These are phyloP conservation scores for Cryptococcus maquisensis DNA, from an alignment of 1,284 basidiomycete genomes.

Conservation along the genomic window DNA sequence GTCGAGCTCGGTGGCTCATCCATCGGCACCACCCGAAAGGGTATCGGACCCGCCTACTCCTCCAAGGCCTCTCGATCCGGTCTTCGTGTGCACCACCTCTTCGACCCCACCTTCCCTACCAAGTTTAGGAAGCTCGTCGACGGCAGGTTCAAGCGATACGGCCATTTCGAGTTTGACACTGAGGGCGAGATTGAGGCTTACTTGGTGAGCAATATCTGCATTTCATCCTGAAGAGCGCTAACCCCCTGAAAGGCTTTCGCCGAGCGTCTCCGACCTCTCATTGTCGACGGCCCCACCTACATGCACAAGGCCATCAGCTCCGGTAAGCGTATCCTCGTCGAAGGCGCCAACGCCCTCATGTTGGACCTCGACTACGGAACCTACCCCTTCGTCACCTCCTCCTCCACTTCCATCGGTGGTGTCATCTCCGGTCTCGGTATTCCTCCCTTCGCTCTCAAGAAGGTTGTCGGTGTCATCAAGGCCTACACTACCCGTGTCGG, in stretches of 20 bases:
- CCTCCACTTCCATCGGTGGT: conserved; percentile 83
- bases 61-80: conserved; percentile 96
- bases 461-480: conserved; percentile 88
- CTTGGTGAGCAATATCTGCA: conserved; percentile 57
- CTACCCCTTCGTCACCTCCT: conserved; percentile 95
- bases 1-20: conserved; percentile 90
- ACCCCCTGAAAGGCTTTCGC: conserved; percentile 75
- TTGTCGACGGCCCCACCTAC: conserved; percentile 76
- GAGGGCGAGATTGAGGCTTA: conserved; percentile 93
- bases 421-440: conserved; percentile 95
- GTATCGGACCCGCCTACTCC: conserved; percentile 97
- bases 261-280: conserved; percentile 78
- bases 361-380: conserved; percentile 97
- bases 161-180: conserved; percentile 97
- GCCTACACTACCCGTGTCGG: conserved; percentile 98
- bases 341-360: conserved; percentile 98
- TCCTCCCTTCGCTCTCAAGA: conserved; percentile 79
- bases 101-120: conserved; percentile 79
- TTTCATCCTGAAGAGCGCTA: too few relatives aligned
- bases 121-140: conserved; percentile 97
- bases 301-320: conserved; percentile 72
- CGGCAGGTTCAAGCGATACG: conserved; percentile 96
- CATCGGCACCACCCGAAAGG: conserved; percentile 96
- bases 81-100: conserved; percentile 92
- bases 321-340: conserved; percentile 81